phyloP scores from a whole-genome alignment of 176 grass and related monocot genomes.

The Puya raimondii region DNA sequence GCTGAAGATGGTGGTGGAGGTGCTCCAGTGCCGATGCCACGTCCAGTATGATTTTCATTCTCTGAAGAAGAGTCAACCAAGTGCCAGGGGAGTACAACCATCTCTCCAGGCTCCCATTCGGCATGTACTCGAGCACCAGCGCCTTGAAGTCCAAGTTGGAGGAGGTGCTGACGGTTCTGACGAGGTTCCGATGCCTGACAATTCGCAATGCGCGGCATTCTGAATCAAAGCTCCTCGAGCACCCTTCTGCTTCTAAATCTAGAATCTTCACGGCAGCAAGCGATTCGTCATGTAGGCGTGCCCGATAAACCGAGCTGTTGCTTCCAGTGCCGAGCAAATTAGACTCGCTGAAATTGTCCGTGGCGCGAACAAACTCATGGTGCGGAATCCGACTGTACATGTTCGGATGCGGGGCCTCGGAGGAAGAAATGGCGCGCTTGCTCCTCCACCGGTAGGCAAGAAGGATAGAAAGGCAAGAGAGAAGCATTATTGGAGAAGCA shows the following conservation, averaged over 20 bases:
- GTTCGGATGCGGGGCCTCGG: not conserved
- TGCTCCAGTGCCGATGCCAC: slow-evolving; percentile 17
- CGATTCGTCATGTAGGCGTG: slow-evolving; percentile 1
- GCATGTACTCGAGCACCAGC: slow-evolving; percentile 18
- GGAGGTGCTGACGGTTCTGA: slow-evolving; percentile 19
- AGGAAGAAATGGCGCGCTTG: not conserved
- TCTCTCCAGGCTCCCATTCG: slow-evolving; percentile 20
- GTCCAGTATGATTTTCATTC: slow-evolving; percentile 13
- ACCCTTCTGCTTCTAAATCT: slow-evolving; percentile 1
- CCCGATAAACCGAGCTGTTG: slow-evolving; percentile 18
- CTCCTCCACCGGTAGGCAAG: not conserved
- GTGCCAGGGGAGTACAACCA: slow-evolving; percentile 12
- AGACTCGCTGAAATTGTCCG: slow-evolving; percentile 21
- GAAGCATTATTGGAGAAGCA: slow-evolving; percentile 2
- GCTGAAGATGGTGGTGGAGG: slow-evolving; percentile 14
- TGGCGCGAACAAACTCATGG: slow-evolving; percentile 17
- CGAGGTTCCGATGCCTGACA: slow-evolving; percentile 16
- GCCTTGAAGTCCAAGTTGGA: slow-evolving; percentile 29
- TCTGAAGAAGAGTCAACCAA: slow-evolving; percentile 10
- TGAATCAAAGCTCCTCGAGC: slow-evolving; percentile 13
- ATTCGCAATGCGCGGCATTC: slow-evolving; percentile 13
- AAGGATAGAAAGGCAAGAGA: slow-evolving; percentile 1
- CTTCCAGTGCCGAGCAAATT: slow-evolving; percentile 16
- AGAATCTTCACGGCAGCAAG: slow-evolving; percentile 10
- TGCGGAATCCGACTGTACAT: slow-evolving; percentile 14